phyloP scores from a whole-genome alignment of 2,329 filamentous ascomycete genomes.

The Sporothrix brunneoviolacea region DNA sequence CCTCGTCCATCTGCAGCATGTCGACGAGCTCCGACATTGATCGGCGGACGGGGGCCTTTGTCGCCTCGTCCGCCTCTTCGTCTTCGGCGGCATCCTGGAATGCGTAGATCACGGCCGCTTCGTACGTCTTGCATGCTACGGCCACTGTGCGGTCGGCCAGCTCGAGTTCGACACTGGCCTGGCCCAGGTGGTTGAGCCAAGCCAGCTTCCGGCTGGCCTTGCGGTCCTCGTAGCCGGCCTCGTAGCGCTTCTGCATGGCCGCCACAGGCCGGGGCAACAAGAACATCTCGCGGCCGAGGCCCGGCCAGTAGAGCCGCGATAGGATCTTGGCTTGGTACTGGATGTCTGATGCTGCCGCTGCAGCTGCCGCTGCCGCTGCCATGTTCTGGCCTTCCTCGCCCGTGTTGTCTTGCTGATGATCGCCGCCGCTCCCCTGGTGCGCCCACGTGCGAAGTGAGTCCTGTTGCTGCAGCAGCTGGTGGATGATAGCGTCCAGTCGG shows the following conservation, averaged over 20 bases:
- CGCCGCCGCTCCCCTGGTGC: too few species aligned
- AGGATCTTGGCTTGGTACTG: constrained; percentile 74
- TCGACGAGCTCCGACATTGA: constrained; percentile 46
- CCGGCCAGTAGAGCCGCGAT: constrained; percentile 90
- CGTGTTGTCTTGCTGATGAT: too few species aligned
- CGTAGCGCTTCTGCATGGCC: constrained; percentile 63
- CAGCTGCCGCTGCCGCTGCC: constrained; percentile 18
- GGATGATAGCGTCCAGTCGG: constrained; percentile 62
- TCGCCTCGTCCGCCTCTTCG: constrained; percentile 25
- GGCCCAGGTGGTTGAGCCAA: constrained; percentile 79
- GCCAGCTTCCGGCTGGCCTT: constrained; percentile 81
- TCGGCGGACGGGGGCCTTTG: constrained; percentile 30
- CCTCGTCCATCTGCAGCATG: constrained; percentile 64
- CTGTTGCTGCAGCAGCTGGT: constrained; percentile 47
- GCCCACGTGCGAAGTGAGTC: too few species aligned
- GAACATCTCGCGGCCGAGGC: constrained; percentile 64
- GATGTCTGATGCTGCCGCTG: constrained; percentile 28
- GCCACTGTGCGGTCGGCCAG: constrained; percentile 71
- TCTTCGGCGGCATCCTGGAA: constrained; percentile 51
- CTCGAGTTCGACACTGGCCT: constrained; percentile 73
- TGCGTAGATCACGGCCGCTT: constrained; percentile 79
- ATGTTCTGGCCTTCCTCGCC: not conserved
- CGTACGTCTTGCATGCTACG: constrained; percentile 72
- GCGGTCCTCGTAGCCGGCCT: constrained; percentile 66
- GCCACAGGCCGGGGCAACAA: constrained; percentile 52